A percentile compares a stretch with the other conserved stretches of the same genome.
These are phyloP conservation scores for Gymnopus androsaceus DNA, from an alignment of 1,284 basidiomycete species.

Conservation along the genomic window DNA sequence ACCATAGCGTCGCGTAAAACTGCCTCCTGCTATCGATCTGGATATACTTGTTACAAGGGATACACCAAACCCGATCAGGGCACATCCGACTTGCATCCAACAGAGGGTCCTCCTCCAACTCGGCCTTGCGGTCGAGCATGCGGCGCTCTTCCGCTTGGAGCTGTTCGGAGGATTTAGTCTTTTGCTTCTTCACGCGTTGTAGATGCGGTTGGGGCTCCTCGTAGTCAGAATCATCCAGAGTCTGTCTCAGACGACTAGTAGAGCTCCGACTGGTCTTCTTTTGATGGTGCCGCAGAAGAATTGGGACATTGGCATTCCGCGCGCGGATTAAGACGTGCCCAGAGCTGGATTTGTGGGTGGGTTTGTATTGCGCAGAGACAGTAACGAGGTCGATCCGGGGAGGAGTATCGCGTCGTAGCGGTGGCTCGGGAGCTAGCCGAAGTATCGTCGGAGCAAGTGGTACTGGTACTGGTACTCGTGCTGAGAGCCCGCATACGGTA, in stretches of 20 bases:
- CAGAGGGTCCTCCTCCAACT: slow-evolving; percentile 13
- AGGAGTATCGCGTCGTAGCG: background rate
- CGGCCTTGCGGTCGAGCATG: slow-evolving; percentile 11
- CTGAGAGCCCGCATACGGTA: background rate
- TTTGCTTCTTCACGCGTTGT: slow-evolving; percentile 1
- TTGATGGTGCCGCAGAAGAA: background rate
- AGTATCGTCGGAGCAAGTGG: background rate
- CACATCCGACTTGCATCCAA: slow-evolving; percentile 9
- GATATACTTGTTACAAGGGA: slow-evolving; percentile 10
- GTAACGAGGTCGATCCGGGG: background rate
- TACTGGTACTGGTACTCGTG: background rate
- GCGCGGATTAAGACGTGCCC: background rate
- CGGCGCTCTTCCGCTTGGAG: slow-evolving; percentile 11
- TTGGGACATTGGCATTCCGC: slow-evolving; percentile 4
- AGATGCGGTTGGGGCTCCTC: background rate
- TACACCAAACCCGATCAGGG: slow-evolving; percentile 12
- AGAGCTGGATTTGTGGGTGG: background rate
- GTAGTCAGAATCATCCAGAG: background rate
- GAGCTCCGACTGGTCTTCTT: background rate
- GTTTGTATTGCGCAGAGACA: background rate
- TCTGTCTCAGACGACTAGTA: background rate
- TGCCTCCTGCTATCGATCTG: slow-evolving; percentile 12
- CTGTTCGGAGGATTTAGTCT: slow-evolving; percentile 1
- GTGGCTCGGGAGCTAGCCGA: background rate
- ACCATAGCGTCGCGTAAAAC: slow-evolving; percentile 15